Conservation (phyloP, 1,284 basidiomycete genomes). For the Cronartium quercuum region DNA sequence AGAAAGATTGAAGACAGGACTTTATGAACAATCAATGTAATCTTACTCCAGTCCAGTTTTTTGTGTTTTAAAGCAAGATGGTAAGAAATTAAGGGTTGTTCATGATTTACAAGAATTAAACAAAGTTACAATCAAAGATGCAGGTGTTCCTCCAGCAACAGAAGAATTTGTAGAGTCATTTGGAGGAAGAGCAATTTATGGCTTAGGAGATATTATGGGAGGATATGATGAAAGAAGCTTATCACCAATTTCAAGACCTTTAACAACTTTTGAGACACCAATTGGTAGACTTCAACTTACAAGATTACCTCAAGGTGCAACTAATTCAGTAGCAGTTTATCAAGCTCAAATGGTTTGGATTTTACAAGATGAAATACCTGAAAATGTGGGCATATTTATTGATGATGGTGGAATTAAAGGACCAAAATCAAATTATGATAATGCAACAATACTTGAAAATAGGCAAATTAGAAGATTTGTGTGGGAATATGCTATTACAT, state of each 20-base stretch:
- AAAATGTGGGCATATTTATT: conserved; percentile 11
- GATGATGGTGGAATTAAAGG: conserved; percentile 25
- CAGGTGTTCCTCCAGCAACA: background rate
- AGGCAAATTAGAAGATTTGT: background rate
- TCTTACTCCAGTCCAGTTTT: conserved; percentile 1
- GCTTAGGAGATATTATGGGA: conserved; percentile 1
- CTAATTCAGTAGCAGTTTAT: conserved; percentile 11
- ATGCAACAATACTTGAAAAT: background rate
- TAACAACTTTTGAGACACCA: background rate
- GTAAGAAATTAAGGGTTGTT: background rate
- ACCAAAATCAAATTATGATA: background rate
- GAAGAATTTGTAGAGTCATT: conserved; percentile 3
- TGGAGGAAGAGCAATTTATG: background rate
- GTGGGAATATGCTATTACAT: conserved; percentile 13
- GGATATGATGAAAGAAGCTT: conserved; percentile 8
- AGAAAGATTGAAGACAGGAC: background rate
- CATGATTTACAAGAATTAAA: background rate
- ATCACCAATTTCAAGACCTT: background rate
- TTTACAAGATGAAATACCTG: conserved; percentile 5
- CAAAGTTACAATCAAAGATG: background rate
- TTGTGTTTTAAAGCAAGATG: background rate
- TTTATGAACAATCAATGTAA: conserved; percentile 6
- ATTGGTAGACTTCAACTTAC: background rate
- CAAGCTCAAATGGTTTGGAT: conserved; percentile 21
- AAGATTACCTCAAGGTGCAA: background rate